Base-by-base conservation (phyloP, 805 yeast species). In the Debaryomyces hansenii region DNA sequence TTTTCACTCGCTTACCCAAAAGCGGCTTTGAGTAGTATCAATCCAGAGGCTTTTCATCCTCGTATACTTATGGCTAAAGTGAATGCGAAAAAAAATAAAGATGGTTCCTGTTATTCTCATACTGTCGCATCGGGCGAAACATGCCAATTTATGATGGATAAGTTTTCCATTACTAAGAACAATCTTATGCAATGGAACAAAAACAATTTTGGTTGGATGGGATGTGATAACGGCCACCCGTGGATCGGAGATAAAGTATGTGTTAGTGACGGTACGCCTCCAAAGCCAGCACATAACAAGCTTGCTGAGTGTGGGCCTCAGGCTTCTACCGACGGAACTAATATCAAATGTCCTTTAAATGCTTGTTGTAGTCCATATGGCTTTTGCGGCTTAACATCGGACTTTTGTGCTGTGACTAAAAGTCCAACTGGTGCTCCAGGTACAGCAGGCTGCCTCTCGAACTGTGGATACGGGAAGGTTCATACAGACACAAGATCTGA, bases 251-350 rank as follows among this genome's bases (percentile, higher is more conserved):
- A 42, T n/a, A 41, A 31, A 10, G 46, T 56, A 9, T 56, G 58
- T 39, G 42, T 56, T n/a, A 49, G 52, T 38, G 20, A 20, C 15
- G 60, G 60, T 15, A 53, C 49, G 10, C 46, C 56, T 20, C 59
- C 59, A 18, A 46, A 37, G 32, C 60, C 60, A 4, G 33, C 47
- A 4, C 21, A 51, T 6, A 37, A 49, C 37, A 47, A 50, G 6
- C 40, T 41, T 18, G 59, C 60, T 5, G 51, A 49, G 40, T 56
- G 60, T 50, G 60, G 60, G 8, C 59, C 59, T 3, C 31, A 37
- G 28, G 60, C 60, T 3, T 56, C 58, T 7, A 58, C 57, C 10
- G 29, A 39, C 14, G 43, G 48, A 37, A 48, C 49, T 31, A 46
- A 47, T 21, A 16, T 53, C 5, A 45, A 42, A 14, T 56, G 60